Conservation (phyloP, 2,329 filamentous ascomycete genomes). For the Dactylellina cionopaga region DNA sequence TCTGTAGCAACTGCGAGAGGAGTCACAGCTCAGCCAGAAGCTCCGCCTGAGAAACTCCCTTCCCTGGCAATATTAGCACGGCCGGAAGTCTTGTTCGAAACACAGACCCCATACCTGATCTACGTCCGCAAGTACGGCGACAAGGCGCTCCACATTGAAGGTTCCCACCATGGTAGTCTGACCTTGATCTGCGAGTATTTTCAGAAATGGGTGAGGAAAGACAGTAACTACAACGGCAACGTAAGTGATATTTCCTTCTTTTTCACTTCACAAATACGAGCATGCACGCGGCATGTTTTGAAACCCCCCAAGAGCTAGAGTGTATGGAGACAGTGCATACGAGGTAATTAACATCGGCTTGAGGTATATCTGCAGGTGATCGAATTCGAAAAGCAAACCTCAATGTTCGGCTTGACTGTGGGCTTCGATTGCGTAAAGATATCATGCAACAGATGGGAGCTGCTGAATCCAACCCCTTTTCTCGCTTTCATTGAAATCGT, state of each 20-base stretch:
- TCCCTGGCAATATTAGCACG: constrained; percentile 17
- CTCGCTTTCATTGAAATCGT: constrained; percentile 48
- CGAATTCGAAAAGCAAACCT: constrained; percentile 45
- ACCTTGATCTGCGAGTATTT: constrained; percentile 49
- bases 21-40: constrained; percentile 5
- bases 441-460: constrained; percentile 47
- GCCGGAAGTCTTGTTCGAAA: constrained; percentile 43
- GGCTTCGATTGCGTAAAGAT: constrained; percentile 51
- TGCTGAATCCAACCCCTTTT: constrained; percentile 48
- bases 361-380: constrained; percentile 24
- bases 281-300: not conserved
- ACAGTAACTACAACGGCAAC: constrained; percentile 47
- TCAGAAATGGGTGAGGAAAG: constrained; percentile 48
- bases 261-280: not conserved
- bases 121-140: constrained; percentile 48
- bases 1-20: constrained; percentile 5
- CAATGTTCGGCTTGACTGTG: constrained; percentile 37
- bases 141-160: constrained; percentile 50
- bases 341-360: constrained; percentile 20
- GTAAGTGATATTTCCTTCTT: constrained; percentile 30
- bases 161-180: constrained; percentile 47
- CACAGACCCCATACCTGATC: constrained; percentile 43
- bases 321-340: not conserved
- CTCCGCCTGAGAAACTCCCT: constrained; percentile 35
- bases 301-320: not conserved